phyloP scores from a whole-genome alignment of 208 protist species.

The Leishmania arabica region DNA sequence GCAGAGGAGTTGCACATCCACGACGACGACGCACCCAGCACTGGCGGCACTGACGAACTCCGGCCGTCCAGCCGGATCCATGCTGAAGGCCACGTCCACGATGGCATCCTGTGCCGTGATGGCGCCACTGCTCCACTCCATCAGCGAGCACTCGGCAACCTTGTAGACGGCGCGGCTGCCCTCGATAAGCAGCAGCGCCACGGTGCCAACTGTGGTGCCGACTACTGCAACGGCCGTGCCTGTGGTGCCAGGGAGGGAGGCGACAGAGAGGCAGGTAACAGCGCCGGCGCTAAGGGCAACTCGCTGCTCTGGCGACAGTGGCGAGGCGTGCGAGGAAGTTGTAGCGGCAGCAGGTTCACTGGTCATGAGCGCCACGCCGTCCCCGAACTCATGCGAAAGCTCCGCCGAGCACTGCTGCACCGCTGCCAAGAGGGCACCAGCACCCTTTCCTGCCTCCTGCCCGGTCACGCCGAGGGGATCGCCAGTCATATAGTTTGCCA shows the following conservation, averaged over 20 bases:
- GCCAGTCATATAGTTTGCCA: neutral
- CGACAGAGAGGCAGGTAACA: conserved; percentile 43
- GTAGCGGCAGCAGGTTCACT: neutral
- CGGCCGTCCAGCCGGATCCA: conserved; percentile 62
- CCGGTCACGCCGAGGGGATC: neutral
- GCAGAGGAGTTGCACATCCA: conserved; percentile 40
- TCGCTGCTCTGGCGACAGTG: conserved; percentile 13
- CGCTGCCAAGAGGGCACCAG: conserved; percentile 6
- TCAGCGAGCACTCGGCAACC: conserved; percentile 42
- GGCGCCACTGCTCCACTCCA: conserved; percentile 29
- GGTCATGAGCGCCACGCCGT: neutral
- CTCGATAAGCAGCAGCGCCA: conserved; percentile 52
- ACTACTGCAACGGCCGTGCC: conserved; percentile 50
- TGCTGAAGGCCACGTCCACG: conserved; percentile 45
- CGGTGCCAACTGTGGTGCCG: conserved; percentile 53
- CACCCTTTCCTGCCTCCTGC: conserved; percentile 15
- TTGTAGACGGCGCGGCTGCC: conserved; percentile 32
- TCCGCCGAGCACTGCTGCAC: conserved; percentile 9
- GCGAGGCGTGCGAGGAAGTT: neutral
- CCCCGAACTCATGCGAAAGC: neutral
- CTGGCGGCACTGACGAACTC: conserved; percentile 66
- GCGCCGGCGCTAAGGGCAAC: conserved; percentile 19
- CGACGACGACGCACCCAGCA: conserved; percentile 38
- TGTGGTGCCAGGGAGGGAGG: conserved; percentile 38
- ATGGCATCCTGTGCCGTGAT: conserved; percentile 43